Evolutionary conservation across 495 filamentous ascomycete species (phyloP).

Genomic region (Bryoglossum gracile): DNA sequence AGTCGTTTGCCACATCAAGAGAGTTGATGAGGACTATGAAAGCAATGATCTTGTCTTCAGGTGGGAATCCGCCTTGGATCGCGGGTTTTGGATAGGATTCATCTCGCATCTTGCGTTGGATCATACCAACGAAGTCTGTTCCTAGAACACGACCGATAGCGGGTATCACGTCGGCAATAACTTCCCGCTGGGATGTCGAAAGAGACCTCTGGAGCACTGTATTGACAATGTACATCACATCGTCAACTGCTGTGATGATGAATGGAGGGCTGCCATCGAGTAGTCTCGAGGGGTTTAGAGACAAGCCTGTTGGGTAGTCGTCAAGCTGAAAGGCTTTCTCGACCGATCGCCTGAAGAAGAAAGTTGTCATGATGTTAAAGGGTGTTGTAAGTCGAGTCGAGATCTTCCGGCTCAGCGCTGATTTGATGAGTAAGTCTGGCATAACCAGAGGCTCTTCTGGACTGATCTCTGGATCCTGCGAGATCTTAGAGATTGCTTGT

Average conservation of each 20-base stretch:
- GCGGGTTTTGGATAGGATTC: conserved; percentile 77
- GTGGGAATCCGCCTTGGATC: conserved; percentile 68
- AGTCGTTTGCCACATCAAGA: conserved; percentile 83
- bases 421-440: conserved; percentile 66
- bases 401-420: conserved; percentile 69
- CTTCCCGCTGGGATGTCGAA: conserved; percentile 69
- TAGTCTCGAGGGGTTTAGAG: conserved; percentile 59
- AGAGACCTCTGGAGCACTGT: conserved; percentile 80
- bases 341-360: conserved; percentile 92
- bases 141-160: conserved; percentile 79
- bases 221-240: conserved; percentile 98
- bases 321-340: conserved; percentile 99
- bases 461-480: conserved; percentile 37
- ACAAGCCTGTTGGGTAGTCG: conserved; percentile 75
- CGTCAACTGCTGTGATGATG: conserved; percentile 93
- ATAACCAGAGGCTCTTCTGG: conserved; percentile 43
- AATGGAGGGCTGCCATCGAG: conserved; percentile 72
- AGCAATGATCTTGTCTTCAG: conserved; percentile 72
- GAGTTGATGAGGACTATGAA: conserved; percentile 95
- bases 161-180: conserved; percentile 70
- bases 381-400: conserved; percentile 61
- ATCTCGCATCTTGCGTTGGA: conserved; percentile 94
- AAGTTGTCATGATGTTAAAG: conserved; percentile 83
- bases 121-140: conserved; percentile 92
- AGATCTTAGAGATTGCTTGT: conserved; percentile 22